Evolutionary conservation across 805 yeast genomes (phyloP).

Genomic region (Myxozyma nipponensis): DNA sequence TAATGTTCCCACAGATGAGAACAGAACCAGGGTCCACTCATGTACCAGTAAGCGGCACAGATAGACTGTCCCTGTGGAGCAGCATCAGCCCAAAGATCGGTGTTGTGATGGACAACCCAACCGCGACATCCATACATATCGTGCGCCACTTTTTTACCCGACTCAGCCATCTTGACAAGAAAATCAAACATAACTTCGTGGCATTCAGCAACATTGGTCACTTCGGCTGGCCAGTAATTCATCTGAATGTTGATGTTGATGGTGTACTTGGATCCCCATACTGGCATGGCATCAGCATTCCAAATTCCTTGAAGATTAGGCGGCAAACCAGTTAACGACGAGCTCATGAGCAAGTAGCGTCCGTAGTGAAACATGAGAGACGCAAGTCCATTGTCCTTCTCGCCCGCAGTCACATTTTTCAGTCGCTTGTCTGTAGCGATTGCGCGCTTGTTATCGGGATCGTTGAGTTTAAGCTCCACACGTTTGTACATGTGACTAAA

Average conservation of each 20-base stretch:
- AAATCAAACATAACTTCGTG: slow-evolving; percentile 5
- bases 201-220: slow-evolving; percentile 12
- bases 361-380: too few relatives aligned
- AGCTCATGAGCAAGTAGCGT: background rate
- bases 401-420: too few relatives aligned
- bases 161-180: slow-evolving; percentile 4
- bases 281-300: slow-evolving; percentile 13
- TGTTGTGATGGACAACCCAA: slow-evolving; percentile 19
- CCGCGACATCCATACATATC: slow-evolving; percentile 16
- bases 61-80: background rate
- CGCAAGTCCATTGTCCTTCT: too few relatives aligned
- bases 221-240: slow-evolving; percentile 18
- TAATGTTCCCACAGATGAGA: background rate
- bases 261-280: slow-evolving; percentile 20
- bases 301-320: slow-evolving; percentile 20
- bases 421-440: too few relatives aligned
- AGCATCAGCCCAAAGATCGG: background rate
- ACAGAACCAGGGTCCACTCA: background rate
- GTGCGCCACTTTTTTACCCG: slow-evolving; percentile 12
- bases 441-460: too few relatives aligned
- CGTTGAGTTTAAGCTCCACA: too few relatives aligned
- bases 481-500: too few relatives aligned
- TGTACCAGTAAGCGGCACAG: background rate
- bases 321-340: background rate
- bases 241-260: slow-evolving; percentile 19